These are phyloP conservation scores for Mariannaea elegans DNA, from an alignment of 2,329 filamentous ascomycete species.

Conservation along the genomic window DNA sequence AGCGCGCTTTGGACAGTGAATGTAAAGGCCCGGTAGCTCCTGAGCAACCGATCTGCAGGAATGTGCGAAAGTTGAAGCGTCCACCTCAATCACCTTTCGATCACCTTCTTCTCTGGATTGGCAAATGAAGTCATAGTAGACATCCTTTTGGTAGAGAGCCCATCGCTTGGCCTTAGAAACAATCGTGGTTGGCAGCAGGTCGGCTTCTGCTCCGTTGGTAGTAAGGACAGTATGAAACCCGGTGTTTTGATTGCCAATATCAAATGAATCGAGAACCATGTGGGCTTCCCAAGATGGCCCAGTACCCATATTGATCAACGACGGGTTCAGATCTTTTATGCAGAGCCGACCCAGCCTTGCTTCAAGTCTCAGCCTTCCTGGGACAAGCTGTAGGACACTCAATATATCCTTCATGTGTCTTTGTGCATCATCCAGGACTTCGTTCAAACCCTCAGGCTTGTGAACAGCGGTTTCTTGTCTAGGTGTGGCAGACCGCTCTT, in stretches of 20 bases:
- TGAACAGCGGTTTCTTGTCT: neutral
- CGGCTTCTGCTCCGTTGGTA: constrained; percentile 38
- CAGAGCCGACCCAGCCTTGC: constrained; percentile 43
- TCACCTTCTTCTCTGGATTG: neutral
- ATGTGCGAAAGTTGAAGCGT: constrained; percentile 38
- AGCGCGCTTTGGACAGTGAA: constrained; percentile 43
- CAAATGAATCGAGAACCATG: constrained; percentile 21
- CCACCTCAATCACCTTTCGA: constrained; percentile 37
- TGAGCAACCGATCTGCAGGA: constrained; percentile 27
- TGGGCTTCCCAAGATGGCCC: constrained; percentile 29
- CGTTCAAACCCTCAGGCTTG: neutral
- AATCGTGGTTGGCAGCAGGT: constrained; percentile 25
- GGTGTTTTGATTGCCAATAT: constrained; percentile 16
- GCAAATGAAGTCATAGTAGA: constrained; percentile 42
- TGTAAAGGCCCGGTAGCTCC: constrained; percentile 34
- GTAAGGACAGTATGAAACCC: constrained; percentile 43
- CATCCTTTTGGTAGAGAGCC: constrained; percentile 26
- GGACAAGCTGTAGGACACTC: constrained; percentile 30
- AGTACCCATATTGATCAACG: constrained; percentile 30
- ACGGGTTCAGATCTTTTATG: constrained; percentile 30
- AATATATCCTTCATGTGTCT: constrained; percentile 22
- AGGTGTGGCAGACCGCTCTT: neutral
- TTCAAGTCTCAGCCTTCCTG: constrained; percentile 38
- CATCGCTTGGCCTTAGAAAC: constrained; percentile 28
- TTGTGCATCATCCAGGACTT: constrained; percentile 24